Conservation (phyloP, 2,329 filamentous ascomycete genomes). For the Elsinoe necatrix region DNA sequence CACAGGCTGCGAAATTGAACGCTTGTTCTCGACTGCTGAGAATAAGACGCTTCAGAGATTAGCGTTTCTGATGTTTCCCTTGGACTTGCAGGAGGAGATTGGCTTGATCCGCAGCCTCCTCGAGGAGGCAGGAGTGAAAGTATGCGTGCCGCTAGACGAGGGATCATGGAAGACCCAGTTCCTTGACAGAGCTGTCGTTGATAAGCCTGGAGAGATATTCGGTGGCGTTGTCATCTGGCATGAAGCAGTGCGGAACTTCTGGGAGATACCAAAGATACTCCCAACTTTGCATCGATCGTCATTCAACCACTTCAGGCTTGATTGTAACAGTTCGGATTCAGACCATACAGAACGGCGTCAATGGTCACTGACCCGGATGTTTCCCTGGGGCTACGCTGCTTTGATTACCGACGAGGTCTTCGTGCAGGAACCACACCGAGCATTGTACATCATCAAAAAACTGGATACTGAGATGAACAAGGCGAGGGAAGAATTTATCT, state of each 20-base stretch:
- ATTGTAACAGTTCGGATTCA: background rate
- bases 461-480: constrained; percentile 25
- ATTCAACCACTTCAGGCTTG: constrained; percentile 17
- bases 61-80: constrained; percentile 26
- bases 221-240: constrained; percentile 18
- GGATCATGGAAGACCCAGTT: background rate
- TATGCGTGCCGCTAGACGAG: constrained; percentile 19
- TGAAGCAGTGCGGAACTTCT: constrained; percentile 11
- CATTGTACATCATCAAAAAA: constrained; percentile 30
- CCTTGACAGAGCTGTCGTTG: background rate
- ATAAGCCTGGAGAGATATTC: background rate
- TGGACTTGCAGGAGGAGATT: constrained; percentile 19
- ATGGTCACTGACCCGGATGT: constrained; percentile 26
- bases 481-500: background rate
- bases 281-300: background rate
- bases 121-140: constrained; percentile 19
- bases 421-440: constrained; percentile 30
- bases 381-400: constrained; percentile 33
- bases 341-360: constrained; percentile 11
- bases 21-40: background rate
- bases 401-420: constrained; percentile 40
- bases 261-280: constrained; percentile 19
- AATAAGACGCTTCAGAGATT: constrained; percentile 15
- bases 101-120: constrained; percentile 21
- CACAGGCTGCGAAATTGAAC: background rate